Evolutionary conservation across 2,329 filamentous ascomycete species (phyloP).

Genomic region (Cytospora schulzeri): DNA sequence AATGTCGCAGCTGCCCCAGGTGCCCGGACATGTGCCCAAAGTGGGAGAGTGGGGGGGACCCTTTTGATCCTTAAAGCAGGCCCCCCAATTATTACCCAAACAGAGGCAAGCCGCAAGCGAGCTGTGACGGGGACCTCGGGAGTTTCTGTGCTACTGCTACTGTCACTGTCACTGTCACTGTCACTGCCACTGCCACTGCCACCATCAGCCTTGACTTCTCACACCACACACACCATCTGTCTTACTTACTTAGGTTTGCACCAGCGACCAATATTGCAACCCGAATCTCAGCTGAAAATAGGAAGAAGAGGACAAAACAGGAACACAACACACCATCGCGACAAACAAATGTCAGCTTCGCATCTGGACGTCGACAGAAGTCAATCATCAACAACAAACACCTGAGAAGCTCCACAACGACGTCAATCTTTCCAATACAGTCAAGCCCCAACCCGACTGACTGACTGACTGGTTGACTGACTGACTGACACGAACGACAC

Average conservation of each 20-base stretch:
- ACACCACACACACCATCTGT: too few species aligned
- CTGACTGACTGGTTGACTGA: too few species aligned
- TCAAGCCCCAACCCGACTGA: conserved; percentile 9
- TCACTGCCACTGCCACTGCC: background rate
- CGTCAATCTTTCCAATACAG: conserved; percentile 5
- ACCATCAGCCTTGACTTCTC: background rate
- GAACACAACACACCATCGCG: background rate
- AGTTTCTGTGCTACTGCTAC: background rate
- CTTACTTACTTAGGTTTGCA: too few species aligned
- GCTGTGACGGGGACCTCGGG: background rate
- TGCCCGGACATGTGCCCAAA: too few species aligned
- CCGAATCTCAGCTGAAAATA: background rate
- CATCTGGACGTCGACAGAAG: background rate
- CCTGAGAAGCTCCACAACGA: background rate
- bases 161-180: background rate
- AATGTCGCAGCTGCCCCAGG: too few species aligned
- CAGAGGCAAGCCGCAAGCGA: background rate
- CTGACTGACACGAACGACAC: background rate
- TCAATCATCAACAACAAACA: conserved; percentile 6
- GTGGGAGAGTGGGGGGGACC: too few species aligned
- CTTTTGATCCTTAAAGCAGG: too few species aligned
- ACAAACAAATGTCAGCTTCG: conserved; percentile 14
- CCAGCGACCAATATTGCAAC: background rate
- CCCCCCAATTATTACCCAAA: background rate
- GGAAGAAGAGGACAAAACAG: background rate